Percentiles rank a stretch among this genome's conserved stretches.
Evolutionary conservation across 1,284 basidiomycete genomes (phyloP).

Genomic region (Ganoderma boninense): DNA sequence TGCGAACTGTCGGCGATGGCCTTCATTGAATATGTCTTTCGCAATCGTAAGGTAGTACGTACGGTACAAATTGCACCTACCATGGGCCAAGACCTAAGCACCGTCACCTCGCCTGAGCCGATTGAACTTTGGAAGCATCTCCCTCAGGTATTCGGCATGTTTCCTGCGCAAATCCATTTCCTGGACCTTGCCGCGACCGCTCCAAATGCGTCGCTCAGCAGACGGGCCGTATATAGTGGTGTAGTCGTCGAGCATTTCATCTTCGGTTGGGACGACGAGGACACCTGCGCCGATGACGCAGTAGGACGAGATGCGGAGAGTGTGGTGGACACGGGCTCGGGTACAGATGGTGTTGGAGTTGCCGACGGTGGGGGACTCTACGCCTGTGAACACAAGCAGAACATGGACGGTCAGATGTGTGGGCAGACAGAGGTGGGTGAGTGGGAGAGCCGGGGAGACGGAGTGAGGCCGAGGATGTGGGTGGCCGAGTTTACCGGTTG

Average conservation of each 20-base stretch:
- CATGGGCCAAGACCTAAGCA: conserved; percentile 13
- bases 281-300: conserved; percentile 87
- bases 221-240: conserved; percentile 86
- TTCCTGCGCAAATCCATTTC: conserved; percentile 86
- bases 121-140: conserved; percentile 92
- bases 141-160: conserved; percentile 89
- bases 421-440: too few species aligned
- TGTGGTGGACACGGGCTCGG: conserved; percentile 80
- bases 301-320: conserved; percentile 78
- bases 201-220: conserved; percentile 82
- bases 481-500: conserved; percentile 2
- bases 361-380: conserved; percentile 87
- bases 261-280: conserved; percentile 75
- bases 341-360: conserved; percentile 88
- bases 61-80: too few species aligned
- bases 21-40: too few species aligned
- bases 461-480: background rate
- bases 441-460: background rate
- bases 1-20: too few species aligned
- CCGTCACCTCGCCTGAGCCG: conserved; percentile 50
- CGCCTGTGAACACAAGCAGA: conserved; percentile 54
- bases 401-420: background rate
- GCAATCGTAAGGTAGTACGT: too few species aligned
- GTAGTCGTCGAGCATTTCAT: conserved; percentile 84
- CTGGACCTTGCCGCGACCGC: conserved; percentile 84